These are phyloP conservation scores for Pisolithus microcarpus DNA, from an alignment of 768 basidiomycete genomes.

Conservation along the genomic window DNA sequence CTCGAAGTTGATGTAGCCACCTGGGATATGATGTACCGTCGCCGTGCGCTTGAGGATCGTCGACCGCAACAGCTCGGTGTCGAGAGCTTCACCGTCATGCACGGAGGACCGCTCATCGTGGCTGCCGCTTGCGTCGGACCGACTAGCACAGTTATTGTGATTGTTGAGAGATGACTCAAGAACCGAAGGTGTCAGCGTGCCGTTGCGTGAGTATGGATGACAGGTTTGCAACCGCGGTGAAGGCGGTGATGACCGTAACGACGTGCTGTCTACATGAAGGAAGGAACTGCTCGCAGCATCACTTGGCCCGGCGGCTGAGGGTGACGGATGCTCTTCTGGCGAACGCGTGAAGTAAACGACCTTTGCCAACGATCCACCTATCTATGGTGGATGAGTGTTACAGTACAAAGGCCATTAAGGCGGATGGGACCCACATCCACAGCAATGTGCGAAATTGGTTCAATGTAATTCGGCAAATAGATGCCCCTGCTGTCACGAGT, in stretches of 20 bases:
- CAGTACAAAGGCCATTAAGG: not conserved
- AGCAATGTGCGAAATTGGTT: slow-evolving; percentile 95
- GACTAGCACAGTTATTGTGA: slow-evolving; percentile 19
- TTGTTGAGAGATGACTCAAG: slow-evolving; percentile 44
- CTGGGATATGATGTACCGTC: slow-evolving; percentile 67
- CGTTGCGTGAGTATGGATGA: slow-evolving; percentile 40
- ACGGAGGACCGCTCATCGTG: slow-evolving; percentile 9
- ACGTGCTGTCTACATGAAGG: slow-evolving; percentile 30
- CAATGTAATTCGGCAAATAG: slow-evolving; percentile 95
- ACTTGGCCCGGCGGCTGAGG: slow-evolving; percentile 55
- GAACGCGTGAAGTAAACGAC: slow-evolving; percentile 98
- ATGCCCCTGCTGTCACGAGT: slow-evolving; percentile 93
- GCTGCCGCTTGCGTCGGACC: slow-evolving; percentile 14
- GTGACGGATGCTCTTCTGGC: slow-evolving; percentile 74
- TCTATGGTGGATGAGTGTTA: slow-evolving; percentile 39
- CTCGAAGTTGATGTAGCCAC: slow-evolving; percentile 95
- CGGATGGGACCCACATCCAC: slow-evolving; percentile 68
- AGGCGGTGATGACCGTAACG: slow-evolving; percentile 21
- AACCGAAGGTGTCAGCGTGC: slow-evolving; percentile 77
- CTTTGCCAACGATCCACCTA: slow-evolving; percentile 95
- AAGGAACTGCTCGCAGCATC: slow-evolving; percentile 39
- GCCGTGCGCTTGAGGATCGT: slow-evolving; percentile 63
- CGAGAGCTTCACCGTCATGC: slow-evolving; percentile 19
- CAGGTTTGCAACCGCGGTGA: slow-evolving; percentile 21
- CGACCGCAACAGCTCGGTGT: slow-evolving; percentile 46